Percentiles rank a stretch among this genome's conserved stretches.
phyloP scores from a whole-genome alignment of 345 rosid species.

The Citrus reticulata region DNA sequence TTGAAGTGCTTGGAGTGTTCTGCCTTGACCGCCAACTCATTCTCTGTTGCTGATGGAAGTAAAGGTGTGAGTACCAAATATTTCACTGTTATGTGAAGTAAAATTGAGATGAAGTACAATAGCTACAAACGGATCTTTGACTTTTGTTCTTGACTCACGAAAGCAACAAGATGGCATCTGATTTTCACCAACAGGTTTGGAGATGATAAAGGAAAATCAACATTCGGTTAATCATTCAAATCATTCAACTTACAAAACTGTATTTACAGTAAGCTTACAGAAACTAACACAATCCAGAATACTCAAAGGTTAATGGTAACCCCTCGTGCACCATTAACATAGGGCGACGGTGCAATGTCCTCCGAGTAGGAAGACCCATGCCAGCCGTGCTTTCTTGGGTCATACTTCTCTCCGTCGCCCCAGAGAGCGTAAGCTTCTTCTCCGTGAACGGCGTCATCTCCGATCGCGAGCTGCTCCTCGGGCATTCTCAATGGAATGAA shows the following conservation, averaged over 20 bases:
- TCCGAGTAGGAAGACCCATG: slow-evolving; percentile 22
- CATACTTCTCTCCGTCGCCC: slow-evolving; percentile 95
- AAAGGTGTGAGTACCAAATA: not conserved
- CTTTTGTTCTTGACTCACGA: not conserved
- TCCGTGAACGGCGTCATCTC: slow-evolving; percentile 93
- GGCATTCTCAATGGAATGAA: slow-evolving; percentile 83
- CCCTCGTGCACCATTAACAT: slow-evolving; percentile 62
- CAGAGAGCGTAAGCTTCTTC: slow-evolving; percentile 97
- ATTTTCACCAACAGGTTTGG: not conserved
- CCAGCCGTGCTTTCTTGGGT: slow-evolving; percentile 56
- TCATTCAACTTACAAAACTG: not conserved
- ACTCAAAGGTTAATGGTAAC: slow-evolving; percentile 63
- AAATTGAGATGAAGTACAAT: not conserved
- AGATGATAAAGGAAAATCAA: not conserved
- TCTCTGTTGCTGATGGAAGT: no score
- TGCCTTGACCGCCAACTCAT: no score
- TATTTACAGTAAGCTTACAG: not conserved
- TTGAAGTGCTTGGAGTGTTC: not conserved
- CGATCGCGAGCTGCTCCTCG: slow-evolving; percentile 65
- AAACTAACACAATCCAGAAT: not conserved
- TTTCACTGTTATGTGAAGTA: no score
- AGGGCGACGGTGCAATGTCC: slow-evolving; percentile 41
- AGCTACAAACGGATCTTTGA: not conserved
- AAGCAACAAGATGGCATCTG: not conserved
- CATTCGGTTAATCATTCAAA: not conserved